phyloP scores from a whole-genome alignment of 2,329 filamentous ascomycete species.

The Verticillium alfalfae region DNA sequence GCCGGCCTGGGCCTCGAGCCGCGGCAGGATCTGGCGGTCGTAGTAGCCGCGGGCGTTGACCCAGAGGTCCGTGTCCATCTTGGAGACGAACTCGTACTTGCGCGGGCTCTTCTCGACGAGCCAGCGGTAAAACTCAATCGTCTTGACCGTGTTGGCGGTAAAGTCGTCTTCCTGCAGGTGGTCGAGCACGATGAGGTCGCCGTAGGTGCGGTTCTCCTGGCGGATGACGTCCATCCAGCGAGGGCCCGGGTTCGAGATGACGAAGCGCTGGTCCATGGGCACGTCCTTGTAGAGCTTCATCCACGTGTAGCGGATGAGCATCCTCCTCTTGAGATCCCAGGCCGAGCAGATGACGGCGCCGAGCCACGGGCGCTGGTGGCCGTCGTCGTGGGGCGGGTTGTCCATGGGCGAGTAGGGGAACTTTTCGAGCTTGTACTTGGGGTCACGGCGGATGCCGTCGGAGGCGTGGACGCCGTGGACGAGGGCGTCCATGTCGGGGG shows the following conservation, averaged over 20 bases:
- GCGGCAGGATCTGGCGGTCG: slow-evolving; percentile 18
- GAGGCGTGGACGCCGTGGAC: slow-evolving; percentile 6
- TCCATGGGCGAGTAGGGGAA: slow-evolving; percentile 18
- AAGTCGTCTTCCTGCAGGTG: slow-evolving; percentile 21
- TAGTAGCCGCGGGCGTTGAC: slow-evolving; percentile 23
- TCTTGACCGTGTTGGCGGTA: slow-evolving; percentile 25
- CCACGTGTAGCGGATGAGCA: slow-evolving; percentile 24
- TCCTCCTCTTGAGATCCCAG: slow-evolving; percentile 17
- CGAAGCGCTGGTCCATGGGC: slow-evolving; percentile 22
- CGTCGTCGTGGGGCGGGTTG: neutral
- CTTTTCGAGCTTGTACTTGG: slow-evolving; percentile 11
- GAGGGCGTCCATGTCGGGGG: slow-evolving; percentile 2
- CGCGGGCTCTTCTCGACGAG: slow-evolving; percentile 12
- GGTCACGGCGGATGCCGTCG: slow-evolving; percentile 1
- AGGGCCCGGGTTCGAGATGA: slow-evolving; percentile 21
- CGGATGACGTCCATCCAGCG: slow-evolving; percentile 17
- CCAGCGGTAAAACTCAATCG: slow-evolving; percentile 24
- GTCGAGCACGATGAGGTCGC: slow-evolving; percentile 26
- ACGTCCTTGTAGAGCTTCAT: slow-evolving; percentile 21
- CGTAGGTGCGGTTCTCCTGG: slow-evolving; percentile 23
- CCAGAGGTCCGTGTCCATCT: slow-evolving; percentile 25
- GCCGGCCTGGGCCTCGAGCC: slow-evolving; percentile 10
- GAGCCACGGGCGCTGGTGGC: slow-evolving; percentile 16
- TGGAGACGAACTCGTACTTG: slow-evolving; percentile 23
- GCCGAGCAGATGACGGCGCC: slow-evolving; percentile 21